Percentiles rank a stretch among this genome's conserved stretches.
Evolutionary conservation across 352 stramenopile species (phyloP).

Genomic region (Phytophthora cactorum): DNA sequence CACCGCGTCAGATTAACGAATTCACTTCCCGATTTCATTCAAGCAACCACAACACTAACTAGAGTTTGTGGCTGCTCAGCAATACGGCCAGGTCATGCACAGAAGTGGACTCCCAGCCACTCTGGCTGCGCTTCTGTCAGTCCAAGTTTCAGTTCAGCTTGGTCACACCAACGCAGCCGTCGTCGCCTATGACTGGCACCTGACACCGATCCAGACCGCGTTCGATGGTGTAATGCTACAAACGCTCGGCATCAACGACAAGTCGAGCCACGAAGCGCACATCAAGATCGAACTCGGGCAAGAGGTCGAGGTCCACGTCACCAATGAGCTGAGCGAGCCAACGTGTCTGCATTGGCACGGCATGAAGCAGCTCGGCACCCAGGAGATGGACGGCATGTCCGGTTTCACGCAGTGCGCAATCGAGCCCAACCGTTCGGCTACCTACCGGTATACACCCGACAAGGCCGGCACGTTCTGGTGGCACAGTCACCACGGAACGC

Average conservation of each 20-base stretch:
- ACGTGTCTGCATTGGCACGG: conserved; percentile 46
- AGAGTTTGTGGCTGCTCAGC: too few species aligned
- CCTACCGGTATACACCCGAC: conserved; percentile 41
- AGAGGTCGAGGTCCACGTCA: conserved; percentile 35
- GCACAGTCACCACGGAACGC: conserved; percentile 37
- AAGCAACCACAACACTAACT: too few species aligned
- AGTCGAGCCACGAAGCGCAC: conserved; percentile 1
- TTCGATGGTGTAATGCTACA: neutral
- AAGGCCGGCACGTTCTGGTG: conserved; percentile 46
- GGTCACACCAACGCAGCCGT: too few species aligned
- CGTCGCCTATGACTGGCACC: conserved; percentile 17
- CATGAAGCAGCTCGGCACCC: conserved; percentile 33
- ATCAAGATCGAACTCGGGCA: conserved; percentile 13
- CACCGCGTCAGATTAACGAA: too few species aligned
- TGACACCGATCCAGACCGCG: conserved; percentile 19
- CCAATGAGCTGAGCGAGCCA: conserved; percentile 25
- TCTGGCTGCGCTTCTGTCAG: too few species aligned
- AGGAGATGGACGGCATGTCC: conserved; percentile 43
- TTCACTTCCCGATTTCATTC: too few species aligned
- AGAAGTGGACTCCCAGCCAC: too few species aligned
- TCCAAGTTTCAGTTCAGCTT: too few species aligned
- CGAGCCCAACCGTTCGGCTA: conserved; percentile 21
- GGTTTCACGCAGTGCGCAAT: conserved; percentile 45
- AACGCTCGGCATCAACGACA: conserved; percentile 25
- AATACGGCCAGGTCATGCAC: too few species aligned